Percentiles rank a stretch among this genome's conserved stretches.
Conservation (phyloP, 768 basidiomycete species). For the Daedaleopsis nitida region DNA sequence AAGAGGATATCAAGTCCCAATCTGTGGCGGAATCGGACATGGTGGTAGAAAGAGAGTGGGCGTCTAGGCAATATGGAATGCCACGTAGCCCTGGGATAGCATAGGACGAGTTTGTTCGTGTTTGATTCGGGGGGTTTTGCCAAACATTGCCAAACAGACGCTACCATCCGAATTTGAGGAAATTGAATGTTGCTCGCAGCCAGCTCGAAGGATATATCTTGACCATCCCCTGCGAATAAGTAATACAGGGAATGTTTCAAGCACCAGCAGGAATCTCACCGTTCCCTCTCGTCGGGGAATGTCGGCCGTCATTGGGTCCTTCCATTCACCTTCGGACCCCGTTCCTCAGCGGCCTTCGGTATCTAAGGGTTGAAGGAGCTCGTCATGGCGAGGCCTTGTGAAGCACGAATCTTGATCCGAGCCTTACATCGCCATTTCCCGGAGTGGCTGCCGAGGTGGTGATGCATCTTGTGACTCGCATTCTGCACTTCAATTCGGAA, state of each 20-base stretch:
- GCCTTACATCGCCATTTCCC: background rate
- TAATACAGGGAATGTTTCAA: too few species aligned
- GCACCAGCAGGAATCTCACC: too few species aligned
- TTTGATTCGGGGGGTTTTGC: slow-evolving; percentile 23
- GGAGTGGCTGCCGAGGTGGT: slow-evolving; percentile 5
- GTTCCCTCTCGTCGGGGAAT: too few species aligned
- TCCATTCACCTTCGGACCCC: too few species aligned
- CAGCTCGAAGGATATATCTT: too few species aligned
- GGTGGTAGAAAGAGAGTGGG: background rate
- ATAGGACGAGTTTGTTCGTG: slow-evolving; percentile 22
- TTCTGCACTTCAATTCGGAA: background rate
- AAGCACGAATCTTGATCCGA: background rate
- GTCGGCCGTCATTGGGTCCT: too few species aligned
- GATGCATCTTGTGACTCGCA: slow-evolving; percentile 14
- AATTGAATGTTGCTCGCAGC: too few species aligned
- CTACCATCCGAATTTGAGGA: background rate
- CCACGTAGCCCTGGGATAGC: slow-evolving; percentile 14
- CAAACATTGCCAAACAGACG: slow-evolving; percentile 23
- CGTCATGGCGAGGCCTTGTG: too few species aligned
- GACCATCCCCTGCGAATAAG: too few species aligned
- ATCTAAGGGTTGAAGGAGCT: too few species aligned
- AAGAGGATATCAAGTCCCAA: slow-evolving; percentile 67
- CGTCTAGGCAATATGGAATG: background rate
- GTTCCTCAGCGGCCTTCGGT: too few species aligned
- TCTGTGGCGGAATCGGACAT: slow-evolving; percentile 32